Evolutionary conservation across 2,329 filamentous ascomycete species (phyloP), one percentile per base, ranked within the genome.

Genomic region (Trichoderma sp.): DNA sequence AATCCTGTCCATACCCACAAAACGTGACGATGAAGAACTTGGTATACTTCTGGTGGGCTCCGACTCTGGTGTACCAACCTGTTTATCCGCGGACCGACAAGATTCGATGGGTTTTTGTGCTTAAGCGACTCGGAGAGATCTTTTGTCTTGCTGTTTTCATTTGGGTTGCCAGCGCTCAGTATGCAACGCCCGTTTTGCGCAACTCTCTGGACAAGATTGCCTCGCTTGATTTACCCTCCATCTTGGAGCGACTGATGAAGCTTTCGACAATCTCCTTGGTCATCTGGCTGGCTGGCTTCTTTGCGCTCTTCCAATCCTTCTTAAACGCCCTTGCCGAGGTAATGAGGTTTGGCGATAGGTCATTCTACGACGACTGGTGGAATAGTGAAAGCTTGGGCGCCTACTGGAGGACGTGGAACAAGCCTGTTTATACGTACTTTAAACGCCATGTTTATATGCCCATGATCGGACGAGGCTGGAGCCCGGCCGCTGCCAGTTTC

Each of bases 351-450:
- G 95, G 91, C 19, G 95, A 99, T 77, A 88, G 95, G 34, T 91
- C 94, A 63, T 99, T 99, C 78, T 99, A 99, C 78, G 90, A 92
- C 42, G 93, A 97, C 75, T 99, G 95, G 95, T 99, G 95, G 95
- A 99, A 99, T 76, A 92, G 90, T 71, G 89, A 90, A 65, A 93
- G 90, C 71, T 84, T 98, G 7, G 92, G 94, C 37, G 86, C 86
- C 5, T 99, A 99, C 82, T 97, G 94, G 94, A 89, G 94, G 25
- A 92, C 90, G 1, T 99, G 95, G 95, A 99, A 99, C 81, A 96
- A 96, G 77, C 95, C 95, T 1, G 94, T 99, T 6, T 97, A 97
- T 76, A 90, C 93, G 68, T 99, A 97, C 79, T 98, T 99, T 89
- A 94, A 92, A 75, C 86, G 95, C 42, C 95, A 99, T 77, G 89